Percentiles rank a stretch among this genome's conserved stretches.
phyloP scores from a whole-genome alignment of 805 yeast genomes.

The Nakazawaea ambrosiae region DNA sequence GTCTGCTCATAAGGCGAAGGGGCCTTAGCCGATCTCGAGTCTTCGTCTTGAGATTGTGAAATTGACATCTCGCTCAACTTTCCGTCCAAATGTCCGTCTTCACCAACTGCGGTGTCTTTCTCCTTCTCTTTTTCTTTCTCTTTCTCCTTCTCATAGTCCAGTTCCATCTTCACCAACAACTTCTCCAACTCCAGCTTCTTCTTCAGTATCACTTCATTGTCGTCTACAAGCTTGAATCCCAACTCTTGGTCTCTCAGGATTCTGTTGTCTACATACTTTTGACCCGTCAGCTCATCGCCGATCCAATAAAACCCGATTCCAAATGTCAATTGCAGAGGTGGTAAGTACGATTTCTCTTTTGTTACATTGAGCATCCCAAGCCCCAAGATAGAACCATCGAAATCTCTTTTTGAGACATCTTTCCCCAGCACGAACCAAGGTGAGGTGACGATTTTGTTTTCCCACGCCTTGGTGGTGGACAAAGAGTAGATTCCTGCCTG shows the following conservation, averaged over 20 bases:
- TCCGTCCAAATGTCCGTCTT: background rate
- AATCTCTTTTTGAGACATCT: constrained; percentile 65
- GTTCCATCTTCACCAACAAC: constrained; percentile 22
- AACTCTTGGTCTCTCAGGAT: constrained; percentile 21
- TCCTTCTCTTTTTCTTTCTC: background rate
- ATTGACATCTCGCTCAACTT: background rate
- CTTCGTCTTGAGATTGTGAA: constrained; percentile 5
- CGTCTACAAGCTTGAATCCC: constrained; percentile 22
- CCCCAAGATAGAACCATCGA: constrained; percentile 46
- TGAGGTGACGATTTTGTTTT: constrained; percentile 68
- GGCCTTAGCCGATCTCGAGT: background rate
- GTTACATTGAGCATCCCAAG: constrained; percentile 55
- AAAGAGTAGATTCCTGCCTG: constrained; percentile 90
- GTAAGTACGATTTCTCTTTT: constrained; percentile 51
- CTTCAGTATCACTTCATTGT: constrained; percentile 16
- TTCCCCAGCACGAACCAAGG: constrained; percentile 79
- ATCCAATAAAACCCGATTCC: constrained; percentile 82
- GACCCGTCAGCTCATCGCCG: constrained; percentile 46
- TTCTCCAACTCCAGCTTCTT: constrained; percentile 23
- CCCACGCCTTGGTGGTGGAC: constrained; percentile 86
- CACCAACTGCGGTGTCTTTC: background rate
- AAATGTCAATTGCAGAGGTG: constrained; percentile 81
- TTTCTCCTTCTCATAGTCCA: constrained; percentile 6
- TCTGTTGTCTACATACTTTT: constrained; percentile 23
- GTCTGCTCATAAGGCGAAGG: constrained; percentile 15